Conservation (phyloP, 352 stramenopile genomes). For the Plasmopara viticola region DNA sequence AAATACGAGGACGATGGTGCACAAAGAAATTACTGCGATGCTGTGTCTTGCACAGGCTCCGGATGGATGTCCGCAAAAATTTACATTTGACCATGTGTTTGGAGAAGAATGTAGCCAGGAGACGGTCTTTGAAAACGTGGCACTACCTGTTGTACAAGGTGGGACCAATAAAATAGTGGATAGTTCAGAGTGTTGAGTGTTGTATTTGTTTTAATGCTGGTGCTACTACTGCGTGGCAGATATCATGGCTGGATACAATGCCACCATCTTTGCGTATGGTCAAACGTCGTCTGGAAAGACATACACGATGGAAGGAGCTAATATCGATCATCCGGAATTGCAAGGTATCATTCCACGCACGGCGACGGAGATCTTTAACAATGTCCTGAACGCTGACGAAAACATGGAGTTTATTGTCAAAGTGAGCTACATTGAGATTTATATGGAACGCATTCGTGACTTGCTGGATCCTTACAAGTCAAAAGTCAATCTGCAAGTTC, state of each 20-base stretch:
- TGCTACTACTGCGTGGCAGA: conserved; percentile 31
- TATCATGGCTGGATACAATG: conserved; percentile 91
- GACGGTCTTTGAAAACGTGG: conserved; percentile 86
- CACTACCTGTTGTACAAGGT: conserved; percentile 85
- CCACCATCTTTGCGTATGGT: conserved; percentile 91
- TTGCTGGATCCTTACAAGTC: conserved; percentile 89
- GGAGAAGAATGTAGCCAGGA: conserved; percentile 72
- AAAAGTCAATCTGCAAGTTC: conserved; percentile 87
- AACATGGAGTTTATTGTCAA: conserved; percentile 91
- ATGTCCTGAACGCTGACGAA: conserved; percentile 80
- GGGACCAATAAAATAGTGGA: not conserved
- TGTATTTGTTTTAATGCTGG: conserved; percentile 8
- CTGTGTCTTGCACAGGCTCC: conserved; percentile 25
- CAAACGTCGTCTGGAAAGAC: conserved; percentile 78
- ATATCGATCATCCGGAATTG: conserved; percentile 83
- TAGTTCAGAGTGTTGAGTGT: not conserved
- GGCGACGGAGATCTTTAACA: conserved; percentile 83
- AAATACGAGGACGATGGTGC: not conserved
- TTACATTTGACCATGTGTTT: conserved; percentile 90
- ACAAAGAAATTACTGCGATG: not conserved
- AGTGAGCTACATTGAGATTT: conserved; percentile 95
- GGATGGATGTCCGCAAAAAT: conserved; percentile 62
- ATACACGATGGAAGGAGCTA: conserved; percentile 35
- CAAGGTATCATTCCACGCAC: conserved; percentile 86
- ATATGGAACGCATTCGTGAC: conserved; percentile 93